Conservation (phyloP, 306 rosid species). For the Dryas alaskensis region DNA sequence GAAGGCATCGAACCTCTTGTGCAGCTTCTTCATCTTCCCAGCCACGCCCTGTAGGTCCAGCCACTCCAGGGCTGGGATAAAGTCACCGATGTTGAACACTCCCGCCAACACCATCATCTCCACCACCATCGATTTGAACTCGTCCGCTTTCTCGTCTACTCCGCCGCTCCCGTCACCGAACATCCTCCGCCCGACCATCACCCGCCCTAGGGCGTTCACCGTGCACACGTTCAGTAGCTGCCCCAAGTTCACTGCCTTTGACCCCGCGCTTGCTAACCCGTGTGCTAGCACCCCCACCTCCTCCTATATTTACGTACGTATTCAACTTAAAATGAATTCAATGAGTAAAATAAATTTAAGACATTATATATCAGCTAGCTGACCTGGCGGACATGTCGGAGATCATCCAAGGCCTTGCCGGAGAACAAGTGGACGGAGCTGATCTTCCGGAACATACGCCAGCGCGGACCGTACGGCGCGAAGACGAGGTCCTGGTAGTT, state of each 20-base stretch:
- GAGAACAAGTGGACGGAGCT: slow-evolving; percentile 80
- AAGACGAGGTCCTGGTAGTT: slow-evolving; percentile 81
- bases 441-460: slow-evolving; percentile 78
- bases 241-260: slow-evolving; percentile 45
- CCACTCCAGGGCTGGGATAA: slow-evolving; percentile 59
- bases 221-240: slow-evolving; percentile 60
- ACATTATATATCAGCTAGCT: not conserved
- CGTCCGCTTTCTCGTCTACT: slow-evolving; percentile 51
- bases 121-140: slow-evolving; percentile 66
- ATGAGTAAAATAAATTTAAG: too few species aligned
- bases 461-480: slow-evolving; percentile 70
- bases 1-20: slow-evolving; percentile 58
- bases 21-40: slow-evolving; percentile 56
- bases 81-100: slow-evolving; percentile 66
- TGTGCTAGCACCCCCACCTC: slow-evolving; percentile 49
- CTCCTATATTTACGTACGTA: slow-evolving; percentile 39
- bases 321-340: too few species aligned
- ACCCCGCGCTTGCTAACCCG: slow-evolving; percentile 41
- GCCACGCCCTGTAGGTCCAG: slow-evolving; percentile 64
- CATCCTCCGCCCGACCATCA: slow-evolving; percentile 60
- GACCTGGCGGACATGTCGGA: slow-evolving; percentile 66
- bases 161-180: slow-evolving; percentile 44
- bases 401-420: slow-evolving; percentile 69
- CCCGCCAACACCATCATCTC: slow-evolving; percentile 69
- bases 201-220: slow-evolving; percentile 58